These are phyloP conservation scores for Debaryomyces udenii DNA, from an alignment of 1,139 yeast species.

Conservation along the genomic window DNA sequence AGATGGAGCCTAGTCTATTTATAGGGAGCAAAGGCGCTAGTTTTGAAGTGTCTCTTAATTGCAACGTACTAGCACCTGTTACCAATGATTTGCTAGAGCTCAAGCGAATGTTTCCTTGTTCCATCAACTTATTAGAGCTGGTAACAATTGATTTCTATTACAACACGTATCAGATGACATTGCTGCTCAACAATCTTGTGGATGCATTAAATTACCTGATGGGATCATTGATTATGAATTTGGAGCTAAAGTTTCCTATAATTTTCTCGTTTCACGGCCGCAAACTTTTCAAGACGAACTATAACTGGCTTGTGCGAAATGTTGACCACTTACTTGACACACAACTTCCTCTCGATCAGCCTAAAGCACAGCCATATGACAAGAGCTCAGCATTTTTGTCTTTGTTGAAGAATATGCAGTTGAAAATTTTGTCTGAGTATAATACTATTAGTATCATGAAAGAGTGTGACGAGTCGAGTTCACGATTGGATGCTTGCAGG, in stretches of 20 bases:
- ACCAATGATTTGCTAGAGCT: constrained; percentile 15
- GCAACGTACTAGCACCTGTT: constrained; percentile 23
- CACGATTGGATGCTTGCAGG: constrained; percentile 6
- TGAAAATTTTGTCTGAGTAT: constrained; percentile 3
- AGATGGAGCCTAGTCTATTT: constrained; percentile 18
- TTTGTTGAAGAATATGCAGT: constrained; percentile 2
- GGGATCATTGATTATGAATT: constrained; percentile 30
- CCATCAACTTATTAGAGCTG: constrained; percentile 12
- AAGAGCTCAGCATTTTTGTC: background rate
- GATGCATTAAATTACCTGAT: constrained; percentile 33
- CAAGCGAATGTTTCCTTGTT: background rate
- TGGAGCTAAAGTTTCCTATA: constrained; percentile 37
- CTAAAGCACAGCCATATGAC: no score
- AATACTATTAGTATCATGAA: constrained; percentile 11
- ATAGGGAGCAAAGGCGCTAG: constrained; percentile 14
- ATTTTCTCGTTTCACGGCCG: constrained; percentile 43
- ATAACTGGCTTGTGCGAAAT: constrained; percentile 20
- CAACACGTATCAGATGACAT: constrained; percentile 13
- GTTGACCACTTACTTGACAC: constrained; percentile 4
- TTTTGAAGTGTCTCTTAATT: constrained; percentile 21
- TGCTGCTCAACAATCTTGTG: constrained; percentile 18
- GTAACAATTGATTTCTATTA: constrained; percentile 18
- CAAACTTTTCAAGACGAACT: constrained; percentile 28
- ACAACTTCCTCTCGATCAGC: background rate
- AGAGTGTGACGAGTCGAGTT: constrained; percentile 10